Base-by-base conservation (phyloP, 768 basidiomycete species). In the Phanerochaete carnosa region DNA sequence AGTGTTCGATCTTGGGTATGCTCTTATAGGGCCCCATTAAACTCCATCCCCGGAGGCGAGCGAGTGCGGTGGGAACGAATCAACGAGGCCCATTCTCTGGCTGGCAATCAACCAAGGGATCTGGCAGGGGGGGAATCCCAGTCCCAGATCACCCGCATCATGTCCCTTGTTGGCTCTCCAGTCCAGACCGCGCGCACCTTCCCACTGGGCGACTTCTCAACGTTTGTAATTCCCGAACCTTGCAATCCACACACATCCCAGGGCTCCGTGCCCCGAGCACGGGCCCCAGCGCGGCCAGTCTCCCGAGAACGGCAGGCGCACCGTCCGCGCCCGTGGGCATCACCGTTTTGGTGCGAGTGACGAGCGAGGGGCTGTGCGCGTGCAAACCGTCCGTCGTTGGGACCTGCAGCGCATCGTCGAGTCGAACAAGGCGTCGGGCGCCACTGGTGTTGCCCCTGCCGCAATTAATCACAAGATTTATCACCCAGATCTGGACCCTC, bases 1-100 rank as follows among this genome's bases (percentile, higher is more conserved):
- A 55, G 53, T 35, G 57, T 29, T 32, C 57, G 47, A 58, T 37
- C 45, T 13, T 15, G 23, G 25, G 30, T 30, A 19, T 19, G 29
- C 47, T 58, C 57, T 58, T 58, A 58, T 58, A 58, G 47, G 46
- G 46, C 25, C 47, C 57, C 39, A 19, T 43, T 43, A 43, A 43
- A 33, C 32, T 50, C 45, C 45, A n/a, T 47, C 57, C n/a, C 47
- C 35, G 11, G 35, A 29, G 57, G 32, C 54, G 32, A 26, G 35
- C 33, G 22, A 33, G 43, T 37, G 55, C 9, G 55, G 29, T 58
- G 57, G 57, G 57, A 58, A 58, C 32, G 57, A 33, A 58, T 58
- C 53, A 49, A 33, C 30, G 26, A 55, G 22, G 54, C 54, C 39
- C 54, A 43, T 55, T 55, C 54, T 19, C 25, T 25, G 35, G 35